phyloP scores from a whole-genome alignment of 106 monocot species.

The Vanilla planifolia region DNA sequence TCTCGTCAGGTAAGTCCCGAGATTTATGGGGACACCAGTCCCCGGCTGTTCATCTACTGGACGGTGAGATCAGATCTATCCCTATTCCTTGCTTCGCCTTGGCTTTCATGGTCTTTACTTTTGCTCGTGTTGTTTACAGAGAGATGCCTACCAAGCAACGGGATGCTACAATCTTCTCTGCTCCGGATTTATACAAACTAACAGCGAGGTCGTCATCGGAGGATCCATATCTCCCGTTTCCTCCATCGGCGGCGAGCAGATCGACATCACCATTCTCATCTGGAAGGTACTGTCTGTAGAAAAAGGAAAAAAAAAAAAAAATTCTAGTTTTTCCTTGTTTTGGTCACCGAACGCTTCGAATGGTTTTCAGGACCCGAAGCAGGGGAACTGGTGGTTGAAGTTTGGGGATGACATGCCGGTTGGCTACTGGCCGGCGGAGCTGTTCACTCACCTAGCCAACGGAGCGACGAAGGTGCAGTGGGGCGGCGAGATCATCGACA shows the following conservation, averaged over 20 bases:
- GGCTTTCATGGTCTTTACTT: not conserved
- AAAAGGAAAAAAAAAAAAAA: slow-evolving; percentile 10
- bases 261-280: slow-evolving; percentile 62
- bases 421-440: slow-evolving; percentile 50
- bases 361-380: slow-evolving; percentile 32
- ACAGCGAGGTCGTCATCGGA: slow-evolving; percentile 64
- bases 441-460: slow-evolving; percentile 39
- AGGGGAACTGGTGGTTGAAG: slow-evolving; percentile 56
- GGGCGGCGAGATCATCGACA: slow-evolving; percentile 96
- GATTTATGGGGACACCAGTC: slow-evolving; percentile 68
- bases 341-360: no score
- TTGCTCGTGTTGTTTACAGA: slow-evolving; percentile 22
- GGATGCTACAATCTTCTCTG: slow-evolving; percentile 79
- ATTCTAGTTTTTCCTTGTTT: not conserved
- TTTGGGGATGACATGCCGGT: slow-evolving; percentile 39
- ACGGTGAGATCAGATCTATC: slow-evolving; percentile 36
- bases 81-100: not conserved
- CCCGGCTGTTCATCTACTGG: slow-evolving; percentile 74
- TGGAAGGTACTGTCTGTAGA: no score
- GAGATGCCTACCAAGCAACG: slow-evolving; percentile 67
- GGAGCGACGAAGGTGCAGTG: slow-evolving; percentile 85
- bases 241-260: slow-evolving; percentile 40
- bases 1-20: slow-evolving; percentile 49
- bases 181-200: slow-evolving; percentile 70
- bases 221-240: slow-evolving; percentile 57